Evolutionary conservation across 805 yeast species (phyloP).

Genomic region (Metschnikowia peoriensis): DNA sequence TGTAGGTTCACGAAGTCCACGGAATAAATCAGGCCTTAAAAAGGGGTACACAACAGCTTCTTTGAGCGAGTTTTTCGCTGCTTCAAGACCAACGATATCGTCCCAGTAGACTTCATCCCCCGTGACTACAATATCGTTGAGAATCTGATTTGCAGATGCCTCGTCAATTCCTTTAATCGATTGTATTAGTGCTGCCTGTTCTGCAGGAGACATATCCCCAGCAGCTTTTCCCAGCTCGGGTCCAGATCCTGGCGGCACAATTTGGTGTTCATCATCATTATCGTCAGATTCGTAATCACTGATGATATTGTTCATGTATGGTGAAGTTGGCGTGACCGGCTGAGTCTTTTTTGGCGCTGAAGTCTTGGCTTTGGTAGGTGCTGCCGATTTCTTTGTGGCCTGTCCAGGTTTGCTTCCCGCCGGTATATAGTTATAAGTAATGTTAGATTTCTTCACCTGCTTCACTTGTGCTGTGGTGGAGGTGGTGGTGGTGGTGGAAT

Average conservation of each 20-base stretch:
- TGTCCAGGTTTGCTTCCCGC: constrained; percentile 8
- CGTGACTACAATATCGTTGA: constrained; percentile 82
- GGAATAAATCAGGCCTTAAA: constrained; percentile 86
- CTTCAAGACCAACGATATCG: constrained; percentile 88
- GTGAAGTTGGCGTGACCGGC: constrained; percentile 16
- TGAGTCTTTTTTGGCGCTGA: background rate
- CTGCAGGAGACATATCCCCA: constrained; percentile 19
- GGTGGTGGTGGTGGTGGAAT: constrained; percentile 5
- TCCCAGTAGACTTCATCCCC: constrained; percentile 95
- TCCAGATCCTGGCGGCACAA: background rate
- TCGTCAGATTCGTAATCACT: constrained; percentile 23
- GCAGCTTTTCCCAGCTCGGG: background rate
- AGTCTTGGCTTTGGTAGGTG: background rate
- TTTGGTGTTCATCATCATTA: background rate
- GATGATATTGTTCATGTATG: constrained; percentile 27
- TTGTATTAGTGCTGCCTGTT: constrained; percentile 41
- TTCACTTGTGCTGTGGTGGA: constrained; percentile 3
- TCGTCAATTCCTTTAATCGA: constrained; percentile 72
- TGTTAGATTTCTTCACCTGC: constrained; percentile 25
- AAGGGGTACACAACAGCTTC: constrained; percentile 97
- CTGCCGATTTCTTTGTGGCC: background rate
- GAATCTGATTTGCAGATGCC: constrained; percentile 73
- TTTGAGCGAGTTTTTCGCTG: constrained; percentile 84
- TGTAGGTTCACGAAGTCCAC: constrained; percentile 90
- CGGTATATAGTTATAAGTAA: constrained; percentile 30